Evolutionary conservation across 148 eudicot species (phyloP), one percentile per base, ranked within the genome.

Genomic region (Camellia lanceoleosa): DNA sequence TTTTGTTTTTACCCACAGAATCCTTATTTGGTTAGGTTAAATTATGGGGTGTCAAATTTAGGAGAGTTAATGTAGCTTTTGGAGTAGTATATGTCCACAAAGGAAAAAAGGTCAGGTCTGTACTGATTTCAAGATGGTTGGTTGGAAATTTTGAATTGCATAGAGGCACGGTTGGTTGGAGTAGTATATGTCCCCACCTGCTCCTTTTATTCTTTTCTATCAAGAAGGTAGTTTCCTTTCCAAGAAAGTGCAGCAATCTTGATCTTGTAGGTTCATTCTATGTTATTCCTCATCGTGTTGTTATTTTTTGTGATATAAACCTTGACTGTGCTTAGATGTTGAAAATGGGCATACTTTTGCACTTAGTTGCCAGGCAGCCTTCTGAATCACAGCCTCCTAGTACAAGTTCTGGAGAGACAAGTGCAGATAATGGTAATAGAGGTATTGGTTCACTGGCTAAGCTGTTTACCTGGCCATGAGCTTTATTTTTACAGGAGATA

Each of bases 261-360:
- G 72, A 14, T 44, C 52, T 8, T 16, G 7, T 4, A 75, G 30
- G 5, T 19, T 41, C 13, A 58, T 59, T 44, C 78, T 11, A 59
- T 74, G 19, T 74, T 2, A 75, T 15, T 23, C 16, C 20, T 75
- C 7, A 18, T 75, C 14, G 4, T 20, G 62, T 65, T 67, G 11
- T 60, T 43, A 74, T 74, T 3, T 43, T 74, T 56, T 30, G 49
- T 72, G 3, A 4, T 55, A 2, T 44, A 70, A 18, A 78, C 75
- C 93, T 90, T 92, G 79, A 89, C 87, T 44, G 7, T 56, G 18
- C 8, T 44, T 81, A 96, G 97, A 93, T 84, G 91, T 96, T 77
- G 97, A 96, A 78, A 92, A 80, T 84, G 99, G 98, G 73, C 90
- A 96, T 82, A 93, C 98, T 59, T n/a, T 82, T 96, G 86, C 99